Base-by-base conservation (phyloP, 106 monocot species). In the Alisma plantagoaquatica region DNA sequence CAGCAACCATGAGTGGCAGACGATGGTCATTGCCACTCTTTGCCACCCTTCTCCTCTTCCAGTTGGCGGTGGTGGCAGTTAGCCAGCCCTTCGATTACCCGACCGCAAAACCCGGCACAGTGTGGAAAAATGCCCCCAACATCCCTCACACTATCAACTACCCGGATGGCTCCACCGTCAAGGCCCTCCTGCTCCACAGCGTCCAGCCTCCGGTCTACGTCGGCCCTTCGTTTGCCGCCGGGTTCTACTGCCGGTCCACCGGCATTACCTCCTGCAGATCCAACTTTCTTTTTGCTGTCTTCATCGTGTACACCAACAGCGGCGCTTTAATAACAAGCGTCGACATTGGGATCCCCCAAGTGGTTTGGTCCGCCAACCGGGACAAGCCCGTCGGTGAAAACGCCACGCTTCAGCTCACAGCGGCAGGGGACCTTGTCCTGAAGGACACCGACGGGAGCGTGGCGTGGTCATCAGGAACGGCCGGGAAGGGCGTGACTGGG, bases 341-440 rank as follows among this genome's bases (percentile, higher is more conserved):
- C 12, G 18, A 15, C 3, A 0, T 5, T 3, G 65, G 19, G 19
- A 2, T 44, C 21, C 78, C 76, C 2, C 62, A 31, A 11, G 62
- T 79, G 8, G 43, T 90, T n/a, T 83, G 83, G 89, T 61, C 80
- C 0, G 67, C 83, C 35, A 90, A 90, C 49, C 59, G 70, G 29
- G 30, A 63, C 41, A 65, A 18, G 1, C 79, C 70, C 3, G 65
- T 80, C 11, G 4, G 31, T 0, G 56, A 68, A 43, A 80, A 84
- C 46, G 76, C 79, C 31, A 77, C 79, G 1, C 33, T 83, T 11
- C 42, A 67, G 2, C 54, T 90, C 29, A 49, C 53, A 23, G 1
- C 45, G 31, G 70, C 70, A 18, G 89, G 79, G 11, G 57, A 80
- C 51, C 43, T 90, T 32, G 26, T 90, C 19, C 68, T 90, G 20